Percentiles rank a stretch among this genome's conserved stretches.
phyloP scores from a whole-genome alignment of 2,329 filamentous ascomycete genomes.

The Xylariaceae sp. region DNA sequence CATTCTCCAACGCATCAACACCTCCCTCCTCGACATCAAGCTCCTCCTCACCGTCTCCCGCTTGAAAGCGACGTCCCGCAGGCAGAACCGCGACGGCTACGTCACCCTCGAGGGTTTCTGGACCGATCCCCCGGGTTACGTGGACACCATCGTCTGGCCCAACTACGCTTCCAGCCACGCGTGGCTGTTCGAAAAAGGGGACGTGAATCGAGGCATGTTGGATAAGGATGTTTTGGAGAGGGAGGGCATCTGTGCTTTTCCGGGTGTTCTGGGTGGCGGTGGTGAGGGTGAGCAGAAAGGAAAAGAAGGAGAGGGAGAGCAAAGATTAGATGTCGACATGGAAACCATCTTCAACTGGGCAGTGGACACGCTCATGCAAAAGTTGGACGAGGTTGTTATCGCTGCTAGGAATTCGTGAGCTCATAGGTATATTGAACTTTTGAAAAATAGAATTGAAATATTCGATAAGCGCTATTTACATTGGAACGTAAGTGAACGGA shows the following conservation, averaged over 20 bases:
- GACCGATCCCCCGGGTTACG: slow-evolving; percentile 89
- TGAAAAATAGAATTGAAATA: too few species aligned
- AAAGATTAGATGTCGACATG: slow-evolving; percentile 48
- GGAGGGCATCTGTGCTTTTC: slow-evolving; percentile 45
- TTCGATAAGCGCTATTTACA: too few species aligned
- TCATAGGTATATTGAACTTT: too few species aligned
- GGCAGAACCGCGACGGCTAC: slow-evolving; percentile 68
- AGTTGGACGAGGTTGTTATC: slow-evolving; percentile 31
- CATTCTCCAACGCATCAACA: too few species aligned
- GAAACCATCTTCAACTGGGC: slow-evolving; percentile 61
- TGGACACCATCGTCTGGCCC: slow-evolving; percentile 92
- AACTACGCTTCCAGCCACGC: slow-evolving; percentile 79
- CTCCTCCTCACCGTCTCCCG: slow-evolving; percentile 72
- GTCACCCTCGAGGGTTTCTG: slow-evolving; percentile 87
- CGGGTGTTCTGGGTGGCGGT: slow-evolving; percentile 21
- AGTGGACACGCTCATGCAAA: slow-evolving; percentile 53
- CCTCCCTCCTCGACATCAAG: slow-evolving; percentile 62
- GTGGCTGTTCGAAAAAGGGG: slow-evolving; percentile 68
- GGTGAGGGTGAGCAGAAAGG: background rate
- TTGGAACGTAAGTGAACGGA: too few species aligned
- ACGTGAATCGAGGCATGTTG: slow-evolving; percentile 58
- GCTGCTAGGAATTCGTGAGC: too few species aligned
- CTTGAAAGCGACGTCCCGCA: slow-evolving; percentile 55
- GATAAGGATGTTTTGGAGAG: slow-evolving; percentile 40
- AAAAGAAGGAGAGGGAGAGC: background rate